Evolutionary conservation across 306 rosid species (phyloP), one percentile per base, ranked within the genome.

Genomic region (Quercus gilva): DNA sequence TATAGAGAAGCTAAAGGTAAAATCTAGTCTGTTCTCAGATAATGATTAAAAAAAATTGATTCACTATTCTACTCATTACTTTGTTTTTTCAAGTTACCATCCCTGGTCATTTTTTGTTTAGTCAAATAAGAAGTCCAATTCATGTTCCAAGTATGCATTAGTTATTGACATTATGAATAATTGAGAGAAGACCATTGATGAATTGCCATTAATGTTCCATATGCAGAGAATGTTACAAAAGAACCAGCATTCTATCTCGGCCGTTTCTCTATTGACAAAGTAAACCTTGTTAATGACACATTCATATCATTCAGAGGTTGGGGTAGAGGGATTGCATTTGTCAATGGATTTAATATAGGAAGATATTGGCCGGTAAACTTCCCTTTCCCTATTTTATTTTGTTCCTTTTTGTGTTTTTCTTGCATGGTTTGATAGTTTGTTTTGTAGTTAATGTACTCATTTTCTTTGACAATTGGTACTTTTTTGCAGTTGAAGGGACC

Each of bases 281-380:
- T 73, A 49, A 83, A 85, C 76, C 73, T 76, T 64, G 57, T 82
- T 77, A 89, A 87, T 88, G 99, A 95, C 80, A 91, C 98, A 25
- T 95, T 79, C 80, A 33, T 95, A 71, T 92, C 99, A 79, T 85
- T 95, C 77, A 80, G 55, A 6, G 93, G 87, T 6, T 92, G 97
- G 99, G 88, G 92, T 12, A 95, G 93, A 88, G 99, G 99, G 77
- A 64, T 95, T 74, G 98, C 86, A 26, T 90, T 85, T 80, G 83
- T 92, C 64, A 91, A 95, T 80, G 88, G 90, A 71, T 95, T 92
- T 81, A 91, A 91, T 74, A 55, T 95, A 2, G 99, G 98, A 84
- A 92, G 97, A 87, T 95, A 85, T 84, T 95, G 99, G 99, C 99
- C 93, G 92, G 98, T 92, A 92, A 79, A 85, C 19, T 53, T 15